Conservation (phyloP, 495 filamentous ascomycete species). For the Hypoxylon crocopeplum region DNA sequence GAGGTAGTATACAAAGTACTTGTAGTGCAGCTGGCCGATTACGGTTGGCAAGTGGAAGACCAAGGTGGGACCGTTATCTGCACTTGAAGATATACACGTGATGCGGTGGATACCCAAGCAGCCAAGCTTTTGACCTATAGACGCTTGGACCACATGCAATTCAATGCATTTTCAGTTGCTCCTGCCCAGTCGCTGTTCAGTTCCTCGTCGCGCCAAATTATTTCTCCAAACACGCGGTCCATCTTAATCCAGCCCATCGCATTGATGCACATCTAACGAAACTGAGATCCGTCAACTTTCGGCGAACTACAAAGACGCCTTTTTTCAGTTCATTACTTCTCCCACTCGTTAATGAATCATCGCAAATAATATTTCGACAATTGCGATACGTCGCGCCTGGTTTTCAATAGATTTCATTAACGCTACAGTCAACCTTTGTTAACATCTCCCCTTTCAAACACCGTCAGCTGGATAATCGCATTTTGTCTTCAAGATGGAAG, state of each 20-base stretch:
- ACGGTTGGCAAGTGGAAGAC: too few species aligned
- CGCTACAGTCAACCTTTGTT: slow-evolving; percentile 10
- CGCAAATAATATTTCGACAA: too few species aligned
- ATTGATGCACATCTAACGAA: too few species aligned
- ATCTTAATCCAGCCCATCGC: slow-evolving; percentile 27
- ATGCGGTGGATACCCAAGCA: background rate
- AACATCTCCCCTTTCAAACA: slow-evolving; percentile 11
- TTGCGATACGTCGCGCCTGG: slow-evolving; percentile 31
- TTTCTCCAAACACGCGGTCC: slow-evolving; percentile 48
- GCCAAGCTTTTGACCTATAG: background rate
- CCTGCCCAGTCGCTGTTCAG: too few species aligned
- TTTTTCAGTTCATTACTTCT: too few species aligned
- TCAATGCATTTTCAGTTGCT: slow-evolving; percentile 20
- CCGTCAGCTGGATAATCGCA: slow-evolving; percentile 20
- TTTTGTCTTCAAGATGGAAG: slow-evolving; percentile 56
- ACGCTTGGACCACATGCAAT: slow-evolving; percentile 23
- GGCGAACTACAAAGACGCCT: too few species aligned
- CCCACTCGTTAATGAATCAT: too few species aligned
- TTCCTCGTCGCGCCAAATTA: slow-evolving; percentile 48
- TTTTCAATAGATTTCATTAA: too few species aligned
- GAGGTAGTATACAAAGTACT: slow-evolving; percentile 28
- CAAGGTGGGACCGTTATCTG: too few species aligned
- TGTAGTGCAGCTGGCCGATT: too few species aligned
- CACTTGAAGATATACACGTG: too few species aligned
- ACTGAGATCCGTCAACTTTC: too few species aligned